Evolutionary conservation across 768 basidiomycete species (phyloP).

Genomic region (Boletus rubescentipes): DNA sequence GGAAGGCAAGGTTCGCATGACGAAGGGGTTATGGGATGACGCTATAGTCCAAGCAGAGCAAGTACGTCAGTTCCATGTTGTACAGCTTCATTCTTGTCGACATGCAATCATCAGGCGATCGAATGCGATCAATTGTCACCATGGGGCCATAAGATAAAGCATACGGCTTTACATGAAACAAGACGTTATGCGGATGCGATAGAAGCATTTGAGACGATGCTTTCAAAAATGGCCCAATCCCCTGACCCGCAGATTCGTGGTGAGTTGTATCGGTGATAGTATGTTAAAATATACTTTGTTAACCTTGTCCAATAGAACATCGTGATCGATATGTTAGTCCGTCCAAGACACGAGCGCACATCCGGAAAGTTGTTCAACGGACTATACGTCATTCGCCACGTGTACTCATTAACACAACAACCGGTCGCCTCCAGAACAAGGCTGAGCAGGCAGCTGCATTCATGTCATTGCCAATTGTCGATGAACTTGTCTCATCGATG

Average conservation of each 20-base stretch:
- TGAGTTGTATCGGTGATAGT: background rate
- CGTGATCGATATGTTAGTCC: background rate
- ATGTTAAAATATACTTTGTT: background rate
- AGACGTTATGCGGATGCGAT: too few species aligned
- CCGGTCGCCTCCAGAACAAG: background rate
- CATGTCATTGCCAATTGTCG: too few species aligned
- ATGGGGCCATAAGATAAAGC: too few species aligned
- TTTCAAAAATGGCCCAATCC: background rate
- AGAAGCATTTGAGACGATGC: too few species aligned
- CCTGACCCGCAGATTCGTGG: background rate
- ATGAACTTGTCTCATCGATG: too few species aligned
- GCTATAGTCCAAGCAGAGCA: too few species aligned
- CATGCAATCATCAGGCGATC: too few species aligned
- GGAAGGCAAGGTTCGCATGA: background rate
- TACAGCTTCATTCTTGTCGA: too few species aligned
- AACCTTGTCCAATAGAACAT: background rate
- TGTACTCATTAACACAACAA: background rate
- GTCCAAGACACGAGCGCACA: background rate
- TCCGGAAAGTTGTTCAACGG: background rate
- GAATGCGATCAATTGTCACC: too few species aligned
- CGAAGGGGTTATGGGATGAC: too few species aligned
- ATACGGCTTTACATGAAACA: too few species aligned
- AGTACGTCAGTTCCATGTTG: too few species aligned
- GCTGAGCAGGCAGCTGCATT: background rate
- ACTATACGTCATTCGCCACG: background rate